Conservation (phyloP, 768 basidiomycete species). For the Russula abietina region DNA sequence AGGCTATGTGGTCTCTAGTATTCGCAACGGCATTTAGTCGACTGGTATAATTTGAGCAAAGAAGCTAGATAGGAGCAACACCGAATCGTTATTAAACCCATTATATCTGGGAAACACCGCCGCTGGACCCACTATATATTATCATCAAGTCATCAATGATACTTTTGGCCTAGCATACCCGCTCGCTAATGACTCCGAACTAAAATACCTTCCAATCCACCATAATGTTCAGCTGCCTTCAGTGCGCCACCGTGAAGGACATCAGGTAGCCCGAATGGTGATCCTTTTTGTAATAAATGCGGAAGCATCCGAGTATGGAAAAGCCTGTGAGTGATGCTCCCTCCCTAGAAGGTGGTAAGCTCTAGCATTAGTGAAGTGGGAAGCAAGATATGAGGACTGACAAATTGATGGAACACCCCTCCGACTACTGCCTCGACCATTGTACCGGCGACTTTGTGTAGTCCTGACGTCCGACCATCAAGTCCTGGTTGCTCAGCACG, state of each 20-base stretch:
- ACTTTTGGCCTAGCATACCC: constrained; percentile 9
- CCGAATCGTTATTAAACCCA: background rate
- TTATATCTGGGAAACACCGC: background rate
- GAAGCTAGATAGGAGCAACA: background rate
- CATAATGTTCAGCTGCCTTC: constrained; percentile 43
- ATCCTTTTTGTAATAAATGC: constrained; percentile 30
- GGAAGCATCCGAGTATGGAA: constrained; percentile 42
- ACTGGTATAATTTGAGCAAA: background rate
- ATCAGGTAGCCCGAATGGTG: constrained; percentile 32
- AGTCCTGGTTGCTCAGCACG: constrained; percentile 27
- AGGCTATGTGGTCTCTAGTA: too few relatives aligned
- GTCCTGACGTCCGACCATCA: constrained; percentile 46
- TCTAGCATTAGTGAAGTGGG: background rate
- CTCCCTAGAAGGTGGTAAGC: constrained; percentile 33
- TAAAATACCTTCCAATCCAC: constrained; percentile 35
- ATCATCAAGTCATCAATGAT: background rate
- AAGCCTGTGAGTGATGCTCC: constrained; percentile 34
- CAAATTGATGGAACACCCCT: constrained; percentile 74
- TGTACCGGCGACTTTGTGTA: constrained; percentile 75
- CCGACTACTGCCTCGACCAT: constrained; percentile 72
- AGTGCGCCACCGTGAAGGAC: constrained; percentile 45
- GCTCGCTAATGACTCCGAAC: constrained; percentile 4
- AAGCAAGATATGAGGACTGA: constrained; percentile 37
- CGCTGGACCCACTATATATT: constrained; percentile 8
- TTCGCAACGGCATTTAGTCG: too few relatives aligned